phyloP scores from a whole-genome alignment of 176 grass and related monocot species.

The Avena insularis region DNA sequence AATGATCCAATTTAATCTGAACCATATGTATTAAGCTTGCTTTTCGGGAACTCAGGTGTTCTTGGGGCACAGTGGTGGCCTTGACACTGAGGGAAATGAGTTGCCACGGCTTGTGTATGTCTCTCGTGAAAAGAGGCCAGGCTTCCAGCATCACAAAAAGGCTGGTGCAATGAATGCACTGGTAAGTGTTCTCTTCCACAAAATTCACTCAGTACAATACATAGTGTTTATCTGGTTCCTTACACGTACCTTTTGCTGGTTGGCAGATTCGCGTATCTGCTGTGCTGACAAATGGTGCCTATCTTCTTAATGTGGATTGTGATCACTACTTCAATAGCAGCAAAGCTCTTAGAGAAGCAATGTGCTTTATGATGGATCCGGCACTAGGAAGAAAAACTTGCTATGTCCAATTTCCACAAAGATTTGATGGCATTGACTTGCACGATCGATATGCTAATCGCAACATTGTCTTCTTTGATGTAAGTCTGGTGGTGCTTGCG shows the following conservation, averaged over 20 bases:
- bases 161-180: slow-evolving; percentile 99
- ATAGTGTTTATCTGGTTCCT: slow-evolving; percentile 16
- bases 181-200: slow-evolving; percentile 53
- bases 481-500: slow-evolving; percentile 49
- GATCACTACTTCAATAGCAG: slow-evolving; percentile 99
- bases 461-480: slow-evolving; percentile 99
- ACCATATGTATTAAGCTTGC: slow-evolving; percentile 34
- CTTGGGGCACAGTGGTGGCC: slow-evolving; percentile 95
- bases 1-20: neutral
- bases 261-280: slow-evolving; percentile 95
- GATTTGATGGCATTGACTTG: slow-evolving; percentile 99
- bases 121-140: slow-evolving; percentile 99
- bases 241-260: slow-evolving; percentile 30
- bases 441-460: slow-evolving; percentile 99
- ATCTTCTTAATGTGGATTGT: slow-evolving; percentile 99
- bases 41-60: slow-evolving; percentile 73
- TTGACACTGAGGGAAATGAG: slow-evolving; percentile 99
- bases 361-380: slow-evolving; percentile 99
- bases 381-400: slow-evolving; percentile 94
- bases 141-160: slow-evolving; percentile 99
- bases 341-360: slow-evolving; percentile 99
- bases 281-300: slow-evolving; percentile 98
- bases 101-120: slow-evolving; percentile 97
- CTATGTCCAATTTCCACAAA: slow-evolving; percentile 98
- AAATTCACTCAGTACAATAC: slow-evolving; percentile 9